phyloP scores from a whole-genome alignment of 495 filamentous ascomycete genomes.

The Penicillium macrosclerotiorum region DNA sequence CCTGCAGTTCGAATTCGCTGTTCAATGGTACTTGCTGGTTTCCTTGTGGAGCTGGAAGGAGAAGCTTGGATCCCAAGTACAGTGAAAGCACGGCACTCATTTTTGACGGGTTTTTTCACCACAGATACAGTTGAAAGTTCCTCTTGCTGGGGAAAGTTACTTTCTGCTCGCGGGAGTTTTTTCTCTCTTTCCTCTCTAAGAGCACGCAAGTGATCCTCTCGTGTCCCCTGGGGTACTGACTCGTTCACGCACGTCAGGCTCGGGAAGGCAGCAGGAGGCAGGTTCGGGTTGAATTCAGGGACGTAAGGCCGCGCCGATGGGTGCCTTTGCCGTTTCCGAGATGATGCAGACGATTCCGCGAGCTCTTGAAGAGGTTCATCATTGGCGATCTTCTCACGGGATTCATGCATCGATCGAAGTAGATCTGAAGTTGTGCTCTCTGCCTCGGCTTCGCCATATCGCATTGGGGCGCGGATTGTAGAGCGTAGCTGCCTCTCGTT shows the following conservation, averaged over 20 bases:
- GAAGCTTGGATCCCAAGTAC: too few relatives aligned
- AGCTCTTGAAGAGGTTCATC: neutral
- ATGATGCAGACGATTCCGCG: neutral
- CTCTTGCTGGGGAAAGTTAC: too few relatives aligned
- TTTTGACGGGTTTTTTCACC: too few relatives aligned
- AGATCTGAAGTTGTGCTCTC: constrained; percentile 7
- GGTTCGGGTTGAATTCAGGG: constrained; percentile 38
- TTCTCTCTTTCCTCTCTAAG: constrained; percentile 5
- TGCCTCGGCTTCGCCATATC: constrained; percentile 9
- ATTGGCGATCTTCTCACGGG: constrained; percentile 1
- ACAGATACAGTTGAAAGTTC: too few relatives aligned
- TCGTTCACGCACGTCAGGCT: constrained; percentile 16
- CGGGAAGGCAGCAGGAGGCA: constrained; percentile 45
- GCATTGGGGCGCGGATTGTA: constrained; percentile 16
- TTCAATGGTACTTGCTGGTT: too few relatives aligned
- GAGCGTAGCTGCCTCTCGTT: constrained; percentile 21
- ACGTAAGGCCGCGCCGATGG: neutral
- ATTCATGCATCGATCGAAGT: constrained; percentile 6
- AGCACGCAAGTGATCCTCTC: constrained; percentile 1
- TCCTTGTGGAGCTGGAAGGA: too few relatives aligned
- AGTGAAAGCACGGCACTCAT: too few relatives aligned
- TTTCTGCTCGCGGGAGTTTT: too few relatives aligned
- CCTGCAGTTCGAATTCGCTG: too few relatives aligned
- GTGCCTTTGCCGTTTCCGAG: neutral
- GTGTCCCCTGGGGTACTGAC: neutral